These are phyloP conservation scores for Aureobasidium mangrovei DNA, from an alignment of 2,329 filamentous ascomycete species.

Conservation along the genomic window DNA sequence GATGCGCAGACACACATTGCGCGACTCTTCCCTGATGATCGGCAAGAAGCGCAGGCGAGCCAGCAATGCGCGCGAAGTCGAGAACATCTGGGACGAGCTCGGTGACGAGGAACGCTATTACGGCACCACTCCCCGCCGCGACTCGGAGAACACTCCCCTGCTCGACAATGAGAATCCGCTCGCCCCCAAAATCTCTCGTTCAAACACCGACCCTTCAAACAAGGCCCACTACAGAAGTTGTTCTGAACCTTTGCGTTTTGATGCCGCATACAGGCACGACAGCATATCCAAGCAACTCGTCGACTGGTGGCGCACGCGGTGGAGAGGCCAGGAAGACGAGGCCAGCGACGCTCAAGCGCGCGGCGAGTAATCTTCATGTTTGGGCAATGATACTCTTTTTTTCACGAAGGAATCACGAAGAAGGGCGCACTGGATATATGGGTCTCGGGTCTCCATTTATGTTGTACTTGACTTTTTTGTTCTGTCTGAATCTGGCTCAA, in stretches of 20 bases:
- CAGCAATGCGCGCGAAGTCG: conserved; percentile 50
- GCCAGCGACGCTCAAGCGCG: background rate
- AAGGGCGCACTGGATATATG: no score
- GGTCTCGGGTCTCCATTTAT: no score
- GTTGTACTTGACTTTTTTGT: no score
- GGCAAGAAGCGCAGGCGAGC: conserved; percentile 21
- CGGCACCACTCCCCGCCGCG: conserved; percentile 29
- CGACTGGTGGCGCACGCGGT: conserved; percentile 16
- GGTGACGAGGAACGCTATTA: conserved; percentile 46
- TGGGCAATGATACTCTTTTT: background rate
- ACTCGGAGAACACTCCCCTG: background rate
- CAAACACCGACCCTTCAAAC: background rate
- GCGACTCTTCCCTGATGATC: conserved; percentile 7
- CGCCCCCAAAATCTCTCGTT: background rate
- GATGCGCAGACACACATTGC: conserved; percentile 8
- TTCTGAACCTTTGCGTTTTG: conserved; percentile 4
- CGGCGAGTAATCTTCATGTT: background rate
- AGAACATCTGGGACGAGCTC: conserved; percentile 81
- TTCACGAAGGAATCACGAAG: background rate
- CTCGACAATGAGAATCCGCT: background rate
- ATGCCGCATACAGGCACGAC: conserved; percentile 9
- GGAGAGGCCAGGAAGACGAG: conserved; percentile 9
- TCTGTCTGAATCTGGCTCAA: no score
- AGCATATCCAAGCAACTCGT: conserved; percentile 8
- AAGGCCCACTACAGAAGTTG: conserved; percentile 9